A percentile compares a stretch with the other conserved stretches of the same genome.
Evolutionary conservation across 2,329 filamentous ascomycete genomes (phyloP).

Genomic region (Didymella segeticola): DNA sequence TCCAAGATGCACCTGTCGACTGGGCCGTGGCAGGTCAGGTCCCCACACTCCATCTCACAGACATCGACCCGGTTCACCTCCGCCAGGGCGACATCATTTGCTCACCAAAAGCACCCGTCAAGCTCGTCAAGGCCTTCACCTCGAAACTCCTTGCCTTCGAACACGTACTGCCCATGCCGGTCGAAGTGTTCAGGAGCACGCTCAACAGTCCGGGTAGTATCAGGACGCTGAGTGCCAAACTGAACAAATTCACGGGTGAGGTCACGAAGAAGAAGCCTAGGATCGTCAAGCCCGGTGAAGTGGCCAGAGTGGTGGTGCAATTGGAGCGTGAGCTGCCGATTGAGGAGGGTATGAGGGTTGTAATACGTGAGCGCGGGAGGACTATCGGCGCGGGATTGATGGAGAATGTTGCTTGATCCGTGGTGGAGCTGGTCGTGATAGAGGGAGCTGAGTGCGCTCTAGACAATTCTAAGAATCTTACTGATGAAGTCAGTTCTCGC

Average conservation of each 20-base stretch:
- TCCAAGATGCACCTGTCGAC: conserved; percentile 74
- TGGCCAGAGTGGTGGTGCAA: conserved; percentile 79
- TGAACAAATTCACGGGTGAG: conserved; percentile 82
- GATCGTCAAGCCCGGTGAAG: conserved; percentile 78
- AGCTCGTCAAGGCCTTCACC: conserved; percentile 75
- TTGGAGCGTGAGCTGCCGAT: conserved; percentile 77
- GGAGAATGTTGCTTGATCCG: conserved; percentile 60
- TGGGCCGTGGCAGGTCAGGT: conserved; percentile 96
- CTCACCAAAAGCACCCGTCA: conserved; percentile 69
- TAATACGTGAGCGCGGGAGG: conserved; percentile 78
- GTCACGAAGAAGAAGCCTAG: conserved; percentile 82
- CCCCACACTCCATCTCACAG: conserved; percentile 78
- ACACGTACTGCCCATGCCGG: conserved; percentile 82
- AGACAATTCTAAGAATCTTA: no score
- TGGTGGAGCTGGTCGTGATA: no score
- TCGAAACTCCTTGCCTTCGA: conserved; percentile 90
- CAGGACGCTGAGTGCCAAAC: conserved; percentile 70
- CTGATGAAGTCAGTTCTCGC: no score
- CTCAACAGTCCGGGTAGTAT: conserved; percentile 81
- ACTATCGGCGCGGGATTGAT: conserved; percentile 89
- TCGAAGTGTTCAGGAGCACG: conserved; percentile 87
- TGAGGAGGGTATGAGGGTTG: conserved; percentile 79
- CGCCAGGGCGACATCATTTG: conserved; percentile 84
- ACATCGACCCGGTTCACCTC: conserved; percentile 85
- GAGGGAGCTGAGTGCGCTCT: no score